A percentile compares a stretch with the other conserved stretches of the same genome.
Evolutionary conservation across 2,329 filamentous ascomycete genomes (phyloP).

Genomic region (Penicillium freii): DNA sequence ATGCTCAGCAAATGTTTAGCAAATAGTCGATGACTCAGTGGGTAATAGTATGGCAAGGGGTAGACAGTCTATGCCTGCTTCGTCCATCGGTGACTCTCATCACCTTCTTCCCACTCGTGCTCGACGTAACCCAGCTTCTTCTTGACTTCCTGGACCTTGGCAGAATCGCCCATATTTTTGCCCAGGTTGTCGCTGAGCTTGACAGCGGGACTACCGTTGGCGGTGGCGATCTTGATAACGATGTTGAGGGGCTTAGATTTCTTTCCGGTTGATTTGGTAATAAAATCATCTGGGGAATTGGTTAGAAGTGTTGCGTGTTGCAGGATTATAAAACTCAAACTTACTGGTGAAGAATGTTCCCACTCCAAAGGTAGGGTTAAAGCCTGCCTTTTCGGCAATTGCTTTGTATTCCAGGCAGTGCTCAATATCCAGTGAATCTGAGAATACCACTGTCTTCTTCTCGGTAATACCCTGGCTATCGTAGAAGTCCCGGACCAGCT

Average conservation of each 20-base stretch:
- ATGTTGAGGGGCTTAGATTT: slow-evolving; percentile 95
- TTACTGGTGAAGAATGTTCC: slow-evolving; percentile 88
- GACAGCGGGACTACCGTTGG: slow-evolving; percentile 74
- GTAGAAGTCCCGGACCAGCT: slow-evolving; percentile 78
- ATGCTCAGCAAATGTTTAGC: background rate
- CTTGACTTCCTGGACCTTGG: slow-evolving; percentile 80
- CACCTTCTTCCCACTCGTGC: slow-evolving; percentile 75
- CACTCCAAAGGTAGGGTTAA: slow-evolving; percentile 86
- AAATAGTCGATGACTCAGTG: background rate
- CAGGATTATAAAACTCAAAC: slow-evolving; percentile 18
- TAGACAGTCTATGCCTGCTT: slow-evolving; percentile 12
- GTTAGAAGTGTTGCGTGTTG: slow-evolving; percentile 1
- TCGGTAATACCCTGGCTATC: slow-evolving; percentile 70
- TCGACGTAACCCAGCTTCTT: slow-evolving; percentile 80
- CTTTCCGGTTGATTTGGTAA: slow-evolving; percentile 65
- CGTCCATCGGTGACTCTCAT: slow-evolving; percentile 82
- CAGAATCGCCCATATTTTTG: slow-evolving; percentile 89
- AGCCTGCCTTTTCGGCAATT: slow-evolving; percentile 73
- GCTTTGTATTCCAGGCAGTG: slow-evolving; percentile 86
- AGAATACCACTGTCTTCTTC: slow-evolving; percentile 90
- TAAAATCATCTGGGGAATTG: slow-evolving; percentile 69
- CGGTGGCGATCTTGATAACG: slow-evolving; percentile 93
- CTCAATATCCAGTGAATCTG: slow-evolving; percentile 89
- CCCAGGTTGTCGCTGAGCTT: slow-evolving; percentile 91
- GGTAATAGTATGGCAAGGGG: background rate